These are phyloP conservation scores for Talaromyces piceae DNA, from an alignment of 2,329 filamentous ascomycete genomes.

Conservation along the genomic window DNA sequence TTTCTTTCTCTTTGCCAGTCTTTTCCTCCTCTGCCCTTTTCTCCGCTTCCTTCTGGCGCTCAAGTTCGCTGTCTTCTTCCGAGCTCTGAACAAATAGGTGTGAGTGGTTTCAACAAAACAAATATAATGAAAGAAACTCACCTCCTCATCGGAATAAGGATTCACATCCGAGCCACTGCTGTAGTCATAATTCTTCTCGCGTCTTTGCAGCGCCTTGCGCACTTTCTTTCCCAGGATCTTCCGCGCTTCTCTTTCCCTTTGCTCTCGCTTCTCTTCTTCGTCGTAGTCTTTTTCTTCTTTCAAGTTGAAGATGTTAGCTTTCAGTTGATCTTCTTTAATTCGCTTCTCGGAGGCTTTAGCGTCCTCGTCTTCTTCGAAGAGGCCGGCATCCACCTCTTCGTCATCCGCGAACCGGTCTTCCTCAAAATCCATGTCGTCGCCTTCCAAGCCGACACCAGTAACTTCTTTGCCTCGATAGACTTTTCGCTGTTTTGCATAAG, in stretches of 20 bases:
- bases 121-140: conserved; percentile 21
- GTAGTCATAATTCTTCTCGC: conserved; percentile 82
- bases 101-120: conserved; percentile 7
- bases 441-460: conserved; percentile 47
- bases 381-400: conserved; percentile 63
- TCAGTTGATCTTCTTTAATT: conserved; percentile 73
- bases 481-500: conserved; percentile 42
- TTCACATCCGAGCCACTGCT: conserved; percentile 60
- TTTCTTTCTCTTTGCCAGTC: conserved; percentile 42
- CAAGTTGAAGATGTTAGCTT: conserved; percentile 76
- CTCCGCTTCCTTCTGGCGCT: conserved; percentile 53
- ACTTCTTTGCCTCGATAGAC: conserved; percentile 40
- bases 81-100: conserved; percentile 42
- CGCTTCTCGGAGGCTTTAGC: conserved; percentile 62
- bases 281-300: conserved; percentile 65
- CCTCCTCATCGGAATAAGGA: conserved; percentile 49
- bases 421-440: conserved; percentile 60
- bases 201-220: conserved; percentile 72
- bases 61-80: conserved; percentile 55
- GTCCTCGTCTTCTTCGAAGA: conserved; percentile 80
- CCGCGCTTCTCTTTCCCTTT: conserved; percentile 57
- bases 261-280: conserved; percentile 58
- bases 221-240: conserved; percentile 68
- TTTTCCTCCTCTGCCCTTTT: conserved; percentile 53
- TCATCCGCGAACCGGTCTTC: conserved; percentile 78